phyloP scores from a whole-genome alignment of 108 stramenopile species.

The Seminavis robusta region DNA sequence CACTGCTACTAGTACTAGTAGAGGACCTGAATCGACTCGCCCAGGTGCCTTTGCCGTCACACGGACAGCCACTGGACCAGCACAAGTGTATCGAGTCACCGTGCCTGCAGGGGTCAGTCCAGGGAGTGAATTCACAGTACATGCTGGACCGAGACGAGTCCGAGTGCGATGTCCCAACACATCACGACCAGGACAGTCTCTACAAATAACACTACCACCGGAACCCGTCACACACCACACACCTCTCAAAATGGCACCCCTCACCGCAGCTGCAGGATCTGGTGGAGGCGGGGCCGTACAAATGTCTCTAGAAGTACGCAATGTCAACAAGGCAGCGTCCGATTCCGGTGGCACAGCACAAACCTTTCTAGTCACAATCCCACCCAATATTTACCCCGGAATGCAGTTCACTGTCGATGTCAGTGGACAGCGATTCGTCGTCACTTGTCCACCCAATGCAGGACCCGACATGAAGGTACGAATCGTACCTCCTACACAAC shows the following conservation, averaged over 20 bases:
- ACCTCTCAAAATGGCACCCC: conserved; percentile 45
- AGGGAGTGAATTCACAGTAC: conserved; percentile 73
- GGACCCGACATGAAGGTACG: conserved; percentile 80
- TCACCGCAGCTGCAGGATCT: conserved; percentile 43
- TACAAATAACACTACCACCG: conserved; percentile 81
- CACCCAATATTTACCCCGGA: conserved; percentile 67
- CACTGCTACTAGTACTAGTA: background rate
- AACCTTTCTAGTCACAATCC: conserved; percentile 83
- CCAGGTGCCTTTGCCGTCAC: conserved; percentile 67
- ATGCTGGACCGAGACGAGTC: conserved; percentile 61
- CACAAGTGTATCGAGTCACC: conserved; percentile 78
- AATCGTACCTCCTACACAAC: conserved; percentile 63
- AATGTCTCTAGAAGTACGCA: conserved; percentile 57
- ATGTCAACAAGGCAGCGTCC: conserved; percentile 36
- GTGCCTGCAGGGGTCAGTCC: conserved; percentile 70
- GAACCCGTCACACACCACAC: conserved; percentile 54
- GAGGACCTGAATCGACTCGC: conserved; percentile 15
- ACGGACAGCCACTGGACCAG: conserved; percentile 50
- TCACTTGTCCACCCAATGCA: conserved; percentile 74
- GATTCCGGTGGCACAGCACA: conserved; percentile 42
- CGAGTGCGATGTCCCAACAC: conserved; percentile 75
- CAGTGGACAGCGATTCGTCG: conserved; percentile 78
- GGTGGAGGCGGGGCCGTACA: conserved; percentile 53
- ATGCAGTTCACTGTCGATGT: conserved; percentile 82
- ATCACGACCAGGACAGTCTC: conserved; percentile 66